These are phyloP conservation scores for Leishmania guyanensis DNA, from an alignment of 208 protist genomes.

Conservation along the genomic window DNA sequence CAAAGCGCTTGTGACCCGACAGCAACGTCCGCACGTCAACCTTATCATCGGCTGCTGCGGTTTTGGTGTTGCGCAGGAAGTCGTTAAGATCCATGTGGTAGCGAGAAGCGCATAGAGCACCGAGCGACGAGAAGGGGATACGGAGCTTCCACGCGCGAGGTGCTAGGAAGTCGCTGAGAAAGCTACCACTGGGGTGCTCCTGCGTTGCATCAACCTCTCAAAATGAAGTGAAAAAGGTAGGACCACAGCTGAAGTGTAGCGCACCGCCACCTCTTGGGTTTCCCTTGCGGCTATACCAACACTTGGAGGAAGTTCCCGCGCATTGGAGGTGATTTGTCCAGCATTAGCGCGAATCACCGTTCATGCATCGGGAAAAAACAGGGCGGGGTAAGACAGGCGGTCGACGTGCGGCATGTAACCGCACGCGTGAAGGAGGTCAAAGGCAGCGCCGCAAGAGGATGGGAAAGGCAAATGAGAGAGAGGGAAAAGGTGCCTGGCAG, in stretches of 20 bases:
- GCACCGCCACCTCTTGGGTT: background rate
- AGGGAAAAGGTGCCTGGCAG: background rate
- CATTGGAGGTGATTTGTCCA: background rate
- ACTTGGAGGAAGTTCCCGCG: background rate
- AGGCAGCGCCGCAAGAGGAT: background rate
- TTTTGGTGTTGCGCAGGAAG: conserved; percentile 48
- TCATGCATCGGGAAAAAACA: background rate
- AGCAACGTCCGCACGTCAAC: conserved; percentile 17
- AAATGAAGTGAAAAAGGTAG: background rate
- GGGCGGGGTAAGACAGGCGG: background rate
- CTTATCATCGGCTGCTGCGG: conserved; percentile 37
- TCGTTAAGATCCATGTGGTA: conserved; percentile 56
- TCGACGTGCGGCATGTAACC: background rate
- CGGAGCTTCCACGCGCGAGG: background rate
- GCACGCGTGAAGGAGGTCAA: background rate
- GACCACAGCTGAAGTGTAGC: background rate
- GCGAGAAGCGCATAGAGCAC: background rate
- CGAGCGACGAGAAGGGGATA: background rate
- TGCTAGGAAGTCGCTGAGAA: background rate
- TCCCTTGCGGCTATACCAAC: background rate
- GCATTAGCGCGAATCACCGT: background rate
- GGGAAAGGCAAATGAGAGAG: background rate
- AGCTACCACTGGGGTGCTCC: background rate
- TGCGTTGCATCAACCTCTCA: background rate
- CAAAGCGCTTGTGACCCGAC: conserved; percentile 31